A percentile compares a stretch with the other conserved stretches of the same genome.
These are phyloP conservation scores for Ustilago xerochloae DNA, from an alignment of 1,284 basidiomycete genomes.

Conservation along the genomic window DNA sequence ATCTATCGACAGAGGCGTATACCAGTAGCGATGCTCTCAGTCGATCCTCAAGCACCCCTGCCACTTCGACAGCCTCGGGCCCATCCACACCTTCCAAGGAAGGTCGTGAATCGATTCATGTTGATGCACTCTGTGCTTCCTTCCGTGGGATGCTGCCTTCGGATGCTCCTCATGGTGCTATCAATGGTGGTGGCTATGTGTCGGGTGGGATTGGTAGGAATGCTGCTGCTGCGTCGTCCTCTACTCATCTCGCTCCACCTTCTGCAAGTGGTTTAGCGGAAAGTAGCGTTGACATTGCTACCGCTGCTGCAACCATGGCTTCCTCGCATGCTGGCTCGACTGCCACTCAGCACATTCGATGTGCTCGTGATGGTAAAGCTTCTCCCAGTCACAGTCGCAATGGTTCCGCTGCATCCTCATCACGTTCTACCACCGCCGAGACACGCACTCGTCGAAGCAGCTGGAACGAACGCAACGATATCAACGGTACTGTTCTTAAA, in stretches of 20 bases:
- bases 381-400: slow-evolving; percentile 40
- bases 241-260: slow-evolving; percentile 34
- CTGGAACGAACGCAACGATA: slow-evolving; percentile 74
- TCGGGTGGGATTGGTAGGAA: slow-evolving; percentile 28
- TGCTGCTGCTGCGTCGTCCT: slow-evolving; percentile 19
- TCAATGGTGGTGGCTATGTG: too few species aligned
- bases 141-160: slow-evolving; percentile 54
- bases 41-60: slow-evolving; percentile 47
- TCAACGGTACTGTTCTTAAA: slow-evolving; percentile 79
- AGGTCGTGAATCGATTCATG: slow-evolving; percentile 45
- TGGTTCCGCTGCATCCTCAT: slow-evolving; percentile 28
- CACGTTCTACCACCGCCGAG: slow-evolving; percentile 13
- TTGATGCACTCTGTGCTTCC: slow-evolving; percentile 48
- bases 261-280: slow-evolving; percentile 26
- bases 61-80: slow-evolving; percentile 51
- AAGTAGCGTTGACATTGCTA: slow-evolving; percentile 38
- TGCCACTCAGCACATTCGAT: slow-evolving; percentile 38
- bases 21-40: slow-evolving; percentile 42
- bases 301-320: slow-evolving; percentile 44
- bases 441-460: slow-evolving; percentile 54
- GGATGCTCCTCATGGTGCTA: slow-evolving; percentile 10
- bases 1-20: slow-evolving; percentile 40
- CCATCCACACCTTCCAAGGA: slow-evolving; percentile 45
- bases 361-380: slow-evolving; percentile 43
- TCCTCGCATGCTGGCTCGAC: slow-evolving; percentile 36